Percentiles rank a stretch among this genome's conserved stretches.
Evolutionary conservation across 225 moss, liverwort and hornwort genomes (phyloP).

Genomic region (Polytrichum commune): DNA sequence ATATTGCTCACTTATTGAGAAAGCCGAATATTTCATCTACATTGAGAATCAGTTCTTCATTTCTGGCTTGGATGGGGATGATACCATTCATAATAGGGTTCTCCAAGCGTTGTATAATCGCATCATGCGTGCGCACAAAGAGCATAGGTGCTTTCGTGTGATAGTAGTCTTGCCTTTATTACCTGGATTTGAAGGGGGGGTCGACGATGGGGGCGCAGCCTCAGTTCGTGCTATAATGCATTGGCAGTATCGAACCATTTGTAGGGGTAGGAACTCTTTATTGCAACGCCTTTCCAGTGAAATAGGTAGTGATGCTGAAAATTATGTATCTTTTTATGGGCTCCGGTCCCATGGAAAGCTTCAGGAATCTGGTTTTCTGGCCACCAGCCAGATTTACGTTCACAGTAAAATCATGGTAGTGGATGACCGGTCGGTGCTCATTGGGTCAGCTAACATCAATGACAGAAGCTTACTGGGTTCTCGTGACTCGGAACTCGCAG

Average conservation of each 20-base stretch:
- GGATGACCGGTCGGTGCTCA: conserved; percentile 54
- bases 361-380: conserved; percentile 44
- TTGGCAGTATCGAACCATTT: conserved; percentile 66
- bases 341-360: conserved; percentile 63
- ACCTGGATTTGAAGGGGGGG: conserved; percentile 62
- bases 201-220: conserved; percentile 58
- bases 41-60: conserved; percentile 73
- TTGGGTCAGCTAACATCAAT: conserved; percentile 63
- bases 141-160: conserved; percentile 50
- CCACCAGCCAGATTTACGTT: conserved; percentile 62
- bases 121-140: conserved; percentile 51
- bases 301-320: conserved; percentile 32
- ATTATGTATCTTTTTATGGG: conserved; percentile 52
- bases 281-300: conserved; percentile 43
- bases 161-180: conserved; percentile 54
- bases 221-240: conserved; percentile 68
- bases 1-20: conserved; percentile 63
- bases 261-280: conserved; percentile 41
- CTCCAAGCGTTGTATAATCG: conserved; percentile 62
- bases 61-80: conserved; percentile 62
- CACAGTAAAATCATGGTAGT: conserved; percentile 70
- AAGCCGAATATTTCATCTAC: conserved; percentile 64
- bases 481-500: conserved; percentile 57
- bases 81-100: conserved; percentile 48
- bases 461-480: conserved; percentile 59